Evolutionary conservation across 2,329 filamentous ascomycete species (phyloP), one percentile per base, ranked within the genome.

Genomic region (Fusarium cyanostomum): DNA sequence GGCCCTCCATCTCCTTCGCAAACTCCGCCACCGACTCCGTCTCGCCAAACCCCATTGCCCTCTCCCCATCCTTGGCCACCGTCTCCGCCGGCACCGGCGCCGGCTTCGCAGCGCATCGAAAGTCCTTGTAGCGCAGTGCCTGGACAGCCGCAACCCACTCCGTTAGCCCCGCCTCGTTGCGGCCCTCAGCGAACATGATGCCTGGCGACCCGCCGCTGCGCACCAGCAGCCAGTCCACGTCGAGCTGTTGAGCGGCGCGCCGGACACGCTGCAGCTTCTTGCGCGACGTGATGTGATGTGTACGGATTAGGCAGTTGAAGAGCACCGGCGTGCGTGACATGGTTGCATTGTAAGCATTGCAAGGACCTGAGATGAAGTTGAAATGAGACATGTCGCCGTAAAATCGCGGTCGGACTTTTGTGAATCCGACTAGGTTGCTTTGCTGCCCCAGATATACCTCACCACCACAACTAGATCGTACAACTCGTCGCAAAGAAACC

Each of bases 251-350:
- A 7, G 89, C 87, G 4, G 85, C 83, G 73, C 90, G 89, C 46
- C 81, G 85, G 18, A 94, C 81, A 53, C 76, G 77, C 8, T 79
- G 76, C 1, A 84, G 76, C 72, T 94, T 94, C 73, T 92, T 92
- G 64, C 90, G 88, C 0, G 89, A 92, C 5, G 90, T 93, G 71
- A 94, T 92, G 74, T 94, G 91, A 68, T 94, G 91, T 0, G 91
- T 94, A 49, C 89, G 85, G 59, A 94, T 91, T 41, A 94, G 79
- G 26, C 60, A 64, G n/a, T 64, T 69, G 43, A 71, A 71, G 12
- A 71, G 44, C 5, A 54, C 38, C 1, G 59, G 31, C 2, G 57
- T 45, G 30, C 59, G 69, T 21, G 67, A 50, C 69, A 71, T 71
- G 24, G 24, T 54, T 53, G 4, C 13, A 26, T 24, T 30, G 27